Evolutionary conservation across 73 alveolate species (phyloP), one percentile per base, ranked within the genome.

Genomic region (Urostyla sp.): DNA sequence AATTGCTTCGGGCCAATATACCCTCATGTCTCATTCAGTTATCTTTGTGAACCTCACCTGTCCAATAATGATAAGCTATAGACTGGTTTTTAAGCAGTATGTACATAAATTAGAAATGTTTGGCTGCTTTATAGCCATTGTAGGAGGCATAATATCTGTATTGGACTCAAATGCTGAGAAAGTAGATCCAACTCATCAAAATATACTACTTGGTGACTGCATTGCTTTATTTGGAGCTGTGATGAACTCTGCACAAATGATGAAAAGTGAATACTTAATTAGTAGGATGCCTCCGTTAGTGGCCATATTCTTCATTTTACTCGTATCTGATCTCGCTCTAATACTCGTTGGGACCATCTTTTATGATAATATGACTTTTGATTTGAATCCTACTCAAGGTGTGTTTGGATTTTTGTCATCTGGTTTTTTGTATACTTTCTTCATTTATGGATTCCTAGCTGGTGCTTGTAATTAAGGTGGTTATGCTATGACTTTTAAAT

Each of bases 391-490:
- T 13, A 13, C 8, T 10, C 10, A 20, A 13, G 63, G 63, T 13
- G 63, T 50, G 11, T 50, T 50, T 50, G 63, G 63, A 10, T 50
- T 13, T 50, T 20, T 50, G 27, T 20, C 11, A 7, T 10, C 34
- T 50, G 27, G 27, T 20, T 20, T 11, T 20, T 50, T 50, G 34
- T 50, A 50, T 50, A 31, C 20, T 7, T 13, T 50, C 7, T 50
- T 50, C 11, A 31, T 50, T 8, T 50, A 50, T 50, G 63, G 63
- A 10, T 20, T 50, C 31, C 20, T 50, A 13, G 18, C 63, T 13
- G 63, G 63, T 50, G 63, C 63, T 7, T 50, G 63, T 18, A 50
- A 50, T 20, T 13, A 13, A 31, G 63, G 63, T 13, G 16, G 32
- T 13, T 50, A 50, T 20, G 7, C 34, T 13, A 50, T 50, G 63